phyloP scores from a whole-genome alignment of 495 filamentous ascomycete genomes.

The Penicillium robsamsonii region DNA sequence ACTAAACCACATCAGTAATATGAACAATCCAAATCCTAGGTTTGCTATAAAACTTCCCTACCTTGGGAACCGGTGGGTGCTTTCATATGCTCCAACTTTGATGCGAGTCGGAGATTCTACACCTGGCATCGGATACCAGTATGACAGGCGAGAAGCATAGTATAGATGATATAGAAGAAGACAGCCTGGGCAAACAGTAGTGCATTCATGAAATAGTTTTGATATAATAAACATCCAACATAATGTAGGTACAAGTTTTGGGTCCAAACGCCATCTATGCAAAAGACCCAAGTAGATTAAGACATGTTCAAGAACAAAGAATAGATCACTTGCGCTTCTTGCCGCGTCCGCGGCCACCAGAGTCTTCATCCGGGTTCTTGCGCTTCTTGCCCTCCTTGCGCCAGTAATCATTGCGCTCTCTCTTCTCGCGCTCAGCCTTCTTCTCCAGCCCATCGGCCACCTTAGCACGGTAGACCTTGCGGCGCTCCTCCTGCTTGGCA shows the following conservation, averaged over 20 bases:
- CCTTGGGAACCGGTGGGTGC: neutral
- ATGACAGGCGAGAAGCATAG: neutral
- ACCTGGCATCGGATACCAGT: neutral
- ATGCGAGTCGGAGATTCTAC: neutral
- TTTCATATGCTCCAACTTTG: neutral
- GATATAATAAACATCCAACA: conserved; percentile 4
- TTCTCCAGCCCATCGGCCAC: conserved; percentile 77
- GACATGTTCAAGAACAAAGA: conserved; percentile 23
- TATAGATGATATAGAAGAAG: neutral
- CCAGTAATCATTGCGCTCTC: conserved; percentile 92
- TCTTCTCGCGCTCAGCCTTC: conserved; percentile 78
- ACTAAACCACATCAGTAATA: neutral
- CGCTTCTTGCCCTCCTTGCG: conserved; percentile 92
- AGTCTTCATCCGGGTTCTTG: conserved; percentile 57
- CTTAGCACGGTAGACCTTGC: conserved; percentile 74
- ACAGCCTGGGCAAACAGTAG: neutral
- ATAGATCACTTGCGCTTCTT: conserved; percentile 59
- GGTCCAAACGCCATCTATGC: conserved; percentile 33
- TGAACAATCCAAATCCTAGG: neutral
- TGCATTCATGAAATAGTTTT: neutral
- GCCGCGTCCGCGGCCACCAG: conserved; percentile 64
- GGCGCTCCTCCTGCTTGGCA: conserved; percentile 80
- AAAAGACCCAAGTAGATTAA: conserved; percentile 17
- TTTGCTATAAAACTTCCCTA: neutral
- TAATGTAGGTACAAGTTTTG: conserved; percentile 20